Evolutionary conservation across 202 grass and related monocot species (phyloP).

Genomic region (Tripidium arundinaceum): DNA sequence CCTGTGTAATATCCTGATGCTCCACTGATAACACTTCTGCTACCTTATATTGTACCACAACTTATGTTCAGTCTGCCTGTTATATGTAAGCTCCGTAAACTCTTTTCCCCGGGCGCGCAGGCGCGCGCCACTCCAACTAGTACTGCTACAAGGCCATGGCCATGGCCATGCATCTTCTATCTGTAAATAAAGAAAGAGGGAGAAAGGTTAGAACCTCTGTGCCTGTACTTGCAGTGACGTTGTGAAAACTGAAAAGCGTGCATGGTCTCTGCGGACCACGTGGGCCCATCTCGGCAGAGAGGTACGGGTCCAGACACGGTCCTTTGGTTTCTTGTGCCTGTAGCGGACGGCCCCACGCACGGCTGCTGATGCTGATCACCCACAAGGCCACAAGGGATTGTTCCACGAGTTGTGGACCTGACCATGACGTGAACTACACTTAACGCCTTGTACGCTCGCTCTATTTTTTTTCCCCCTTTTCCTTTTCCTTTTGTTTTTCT

Average conservation of each 20-base stretch:
- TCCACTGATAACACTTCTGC: too few species aligned
- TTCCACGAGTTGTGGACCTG: conserved; percentile 36
- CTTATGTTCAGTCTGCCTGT: too few species aligned
- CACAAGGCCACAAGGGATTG: conserved; percentile 44
- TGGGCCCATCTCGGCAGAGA: not conserved
- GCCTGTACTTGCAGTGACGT: not conserved
- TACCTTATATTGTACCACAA: too few species aligned
- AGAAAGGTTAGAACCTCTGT: not conserved
- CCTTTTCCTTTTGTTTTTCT: too few species aligned
- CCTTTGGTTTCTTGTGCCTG: conserved; percentile 29
- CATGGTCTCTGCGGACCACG: not conserved
- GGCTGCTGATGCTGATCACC: conserved; percentile 42
- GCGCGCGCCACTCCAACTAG: too few species aligned
- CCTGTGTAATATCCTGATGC: too few species aligned
- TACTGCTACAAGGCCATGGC: too few species aligned
- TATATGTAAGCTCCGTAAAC: too few species aligned
- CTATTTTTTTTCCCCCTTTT: fast-evolving
- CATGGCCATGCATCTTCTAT: not conserved
- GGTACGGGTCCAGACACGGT: conserved; percentile 22
- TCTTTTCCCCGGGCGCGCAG: too few species aligned
- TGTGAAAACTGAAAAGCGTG: conserved; percentile 3
- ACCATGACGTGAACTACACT: not conserved
- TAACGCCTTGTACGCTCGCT: not conserved
- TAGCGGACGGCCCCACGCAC: conserved; percentile 1
- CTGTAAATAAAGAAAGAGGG: not conserved